Percentiles rank a stretch among this genome's conserved stretches.
These are phyloP conservation scores for Termitomyces sp. DNA, from an alignment of 768 basidiomycete genomes.

Conservation along the genomic window DNA sequence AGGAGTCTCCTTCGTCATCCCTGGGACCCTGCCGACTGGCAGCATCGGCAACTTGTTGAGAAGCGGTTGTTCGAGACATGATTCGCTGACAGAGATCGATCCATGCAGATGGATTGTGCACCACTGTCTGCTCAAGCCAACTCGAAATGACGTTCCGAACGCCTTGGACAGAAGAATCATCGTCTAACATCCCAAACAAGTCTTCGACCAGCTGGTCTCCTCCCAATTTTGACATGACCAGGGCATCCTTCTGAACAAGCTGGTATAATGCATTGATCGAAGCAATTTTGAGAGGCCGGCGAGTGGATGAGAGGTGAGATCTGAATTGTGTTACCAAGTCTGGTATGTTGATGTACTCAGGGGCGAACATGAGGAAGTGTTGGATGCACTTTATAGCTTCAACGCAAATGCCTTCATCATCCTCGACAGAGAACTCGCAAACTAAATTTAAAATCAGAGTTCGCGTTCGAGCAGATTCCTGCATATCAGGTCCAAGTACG, in stretches of 20 bases:
- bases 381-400: conserved; percentile 96
- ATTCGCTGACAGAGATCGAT: conserved; percentile 96
- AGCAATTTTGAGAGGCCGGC: conserved; percentile 84
- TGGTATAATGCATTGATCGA: conserved; percentile 96
- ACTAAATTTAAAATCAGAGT: conserved; percentile 81
- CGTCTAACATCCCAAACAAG: conserved; percentile 92
- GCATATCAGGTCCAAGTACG: conserved; percentile 91
- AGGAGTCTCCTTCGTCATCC: conserved; percentile 93
- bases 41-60: conserved; percentile 67
- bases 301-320: conserved; percentile 70
- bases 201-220: conserved; percentile 94
- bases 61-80: conserved; percentile 90
- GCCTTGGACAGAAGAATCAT: conserved; percentile 90
- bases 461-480: conserved; percentile 79
- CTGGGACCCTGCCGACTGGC: conserved; percentile 47
- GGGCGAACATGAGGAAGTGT: conserved; percentile 95
- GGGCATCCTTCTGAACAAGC: conserved; percentile 91
- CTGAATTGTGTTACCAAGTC: conserved; percentile 76
- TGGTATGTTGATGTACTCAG: conserved; percentile 77
- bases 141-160: conserved; percentile 89
- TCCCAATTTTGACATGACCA: conserved; percentile 87
- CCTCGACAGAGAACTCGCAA: conserved; percentile 77
- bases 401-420: conserved; percentile 83
- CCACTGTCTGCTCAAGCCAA: conserved; percentile 93
- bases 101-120: conserved; percentile 94